These are phyloP conservation scores for Xylaria sp. DNA, from an alignment of 2,329 filamentous ascomycete species.

Conservation along the genomic window DNA sequence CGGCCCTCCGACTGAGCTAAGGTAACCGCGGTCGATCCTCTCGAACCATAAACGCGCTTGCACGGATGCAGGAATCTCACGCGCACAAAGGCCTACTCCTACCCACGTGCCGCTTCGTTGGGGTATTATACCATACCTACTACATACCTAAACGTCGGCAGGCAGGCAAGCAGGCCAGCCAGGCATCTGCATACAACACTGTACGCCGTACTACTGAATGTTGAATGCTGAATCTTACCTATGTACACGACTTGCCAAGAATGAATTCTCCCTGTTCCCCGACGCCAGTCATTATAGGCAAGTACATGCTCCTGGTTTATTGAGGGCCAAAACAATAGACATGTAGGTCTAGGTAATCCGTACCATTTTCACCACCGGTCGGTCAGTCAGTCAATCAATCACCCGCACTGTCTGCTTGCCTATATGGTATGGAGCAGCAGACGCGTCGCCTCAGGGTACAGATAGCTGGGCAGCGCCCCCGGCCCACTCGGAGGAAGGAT, in stretches of 20 bases:
- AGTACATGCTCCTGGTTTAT: background rate
- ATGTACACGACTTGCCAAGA: constrained; percentile 16
- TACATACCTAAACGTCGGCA: background rate
- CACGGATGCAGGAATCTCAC: constrained; percentile 19
- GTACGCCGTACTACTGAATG: background rate
- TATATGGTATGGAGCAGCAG: constrained; percentile 3
- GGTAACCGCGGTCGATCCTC: constrained; percentile 7
- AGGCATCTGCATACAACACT: background rate
- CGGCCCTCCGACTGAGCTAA: background rate
- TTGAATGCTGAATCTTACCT: background rate
- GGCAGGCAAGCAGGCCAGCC: background rate
- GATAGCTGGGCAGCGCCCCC: background rate
- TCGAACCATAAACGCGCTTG: constrained; percentile 7
- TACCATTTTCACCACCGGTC: background rate
- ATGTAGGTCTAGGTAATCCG: background rate
- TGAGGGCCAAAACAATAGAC: background rate
- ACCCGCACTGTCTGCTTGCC: constrained; percentile 27
- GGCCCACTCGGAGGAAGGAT: constrained; percentile 9
- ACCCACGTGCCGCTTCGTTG: constrained; percentile 3
- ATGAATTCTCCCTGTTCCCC: constrained; percentile 31
- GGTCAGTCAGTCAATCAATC: background rate
- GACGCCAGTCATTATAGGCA: constrained; percentile 19
- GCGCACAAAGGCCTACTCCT: background rate
- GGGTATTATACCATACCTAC: no score
- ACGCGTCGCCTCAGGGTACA: constrained; percentile 6